Base-by-base conservation (phyloP, 2,329 filamentous ascomycete species). In the Penicillium sp. region DNA sequence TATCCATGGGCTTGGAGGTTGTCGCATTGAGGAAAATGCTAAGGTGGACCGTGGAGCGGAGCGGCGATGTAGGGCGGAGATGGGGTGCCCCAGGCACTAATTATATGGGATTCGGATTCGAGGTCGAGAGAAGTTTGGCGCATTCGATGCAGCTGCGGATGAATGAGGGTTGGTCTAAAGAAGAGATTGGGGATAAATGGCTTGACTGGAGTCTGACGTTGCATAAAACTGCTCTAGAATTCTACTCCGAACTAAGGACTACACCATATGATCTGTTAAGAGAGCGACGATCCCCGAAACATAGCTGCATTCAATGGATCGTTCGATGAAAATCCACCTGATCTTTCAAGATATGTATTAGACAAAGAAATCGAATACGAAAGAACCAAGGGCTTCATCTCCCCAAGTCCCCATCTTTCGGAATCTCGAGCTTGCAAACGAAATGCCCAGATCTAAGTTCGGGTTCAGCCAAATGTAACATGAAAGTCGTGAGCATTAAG, bases 1-100 rank as follows among this genome's bases (percentile, higher is more conserved):
- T 90, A 56, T 89, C 86, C 85, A 89, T 89, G 43, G 49, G 10
- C 29, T 36, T 29, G 10, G 44, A 10, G 19, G 43, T 41, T 50
- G 57, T 75, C 70, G 49, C 45, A 42, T 48, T 37, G 43, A 41
- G 43, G 41, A 49, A 48, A 49, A 40, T 46, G 37, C 29, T 29
- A 49, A 30, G n/a, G n/a, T n/a, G n/a, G n/a, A n/a, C n/a, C n/a
- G n/a, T n/a, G n/a, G n/a, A 28, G 41, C 19, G 49, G 53, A 55
- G 45, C 60, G 14, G 53, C 72, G 67, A 55, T 42, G 43, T 53
- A 47, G 35, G 65, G 61, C 45, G 75, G 63, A 51, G 73, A 64
- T 52, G 70, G 62, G 54, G 75, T 68, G 41, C 72, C 44, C n/a
- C 12, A 14, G 44, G 44, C 44, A 47, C 22, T 13, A 29, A 47